Evolutionary conservation across 192 early-diverging fungal genomes (phyloP).

Genomic region (Diversispora eburnea): DNA sequence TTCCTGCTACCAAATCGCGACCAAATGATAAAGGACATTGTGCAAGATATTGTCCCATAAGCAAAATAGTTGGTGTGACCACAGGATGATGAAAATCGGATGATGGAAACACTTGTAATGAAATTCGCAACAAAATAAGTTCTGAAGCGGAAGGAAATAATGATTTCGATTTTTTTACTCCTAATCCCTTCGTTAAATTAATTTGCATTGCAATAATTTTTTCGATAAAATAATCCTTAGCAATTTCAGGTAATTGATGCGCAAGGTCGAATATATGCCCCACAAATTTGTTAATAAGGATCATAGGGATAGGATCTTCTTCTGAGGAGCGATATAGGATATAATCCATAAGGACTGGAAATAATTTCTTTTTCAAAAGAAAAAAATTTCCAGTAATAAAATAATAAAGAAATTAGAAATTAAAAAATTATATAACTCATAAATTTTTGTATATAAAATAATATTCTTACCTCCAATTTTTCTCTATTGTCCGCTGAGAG

Average conservation of each 20-base stretch:
- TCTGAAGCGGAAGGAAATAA: slow-evolving; percentile 54
- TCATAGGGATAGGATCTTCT: slow-evolving; percentile 49
- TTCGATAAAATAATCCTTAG: slow-evolving; percentile 54
- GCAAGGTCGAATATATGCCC: slow-evolving; percentile 64
- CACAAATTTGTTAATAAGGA: slow-evolving; percentile 53
- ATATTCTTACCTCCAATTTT: slow-evolving; percentile 55
- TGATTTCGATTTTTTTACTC: slow-evolving; percentile 24
- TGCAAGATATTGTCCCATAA: slow-evolving; percentile 74
- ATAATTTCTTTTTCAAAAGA: slow-evolving; percentile 39
- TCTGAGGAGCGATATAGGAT: slow-evolving; percentile 58
- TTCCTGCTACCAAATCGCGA: slow-evolving; percentile 64
- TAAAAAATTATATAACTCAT: not conserved
- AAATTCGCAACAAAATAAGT: slow-evolving; percentile 61
- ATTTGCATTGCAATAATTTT: slow-evolving; percentile 53
- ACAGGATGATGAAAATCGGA: slow-evolving; percentile 88
- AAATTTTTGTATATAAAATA: slow-evolving; percentile 16
- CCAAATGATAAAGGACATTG: slow-evolving; percentile 57
- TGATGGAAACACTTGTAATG: slow-evolving; percentile 82
- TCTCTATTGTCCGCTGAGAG: slow-evolving; percentile 77
- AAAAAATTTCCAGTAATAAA: not conserved
- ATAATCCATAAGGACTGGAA: slow-evolving; percentile 67
- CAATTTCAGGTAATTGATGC: slow-evolving; percentile 52
- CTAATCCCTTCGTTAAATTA: slow-evolving; percentile 35
- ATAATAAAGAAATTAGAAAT: not conserved
- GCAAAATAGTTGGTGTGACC: slow-evolving; percentile 76